Evolutionary conservation across 345 rosid genomes (phyloP), one percentile per base, ranked within the genome.

Genomic region (Acer saccharum): DNA sequence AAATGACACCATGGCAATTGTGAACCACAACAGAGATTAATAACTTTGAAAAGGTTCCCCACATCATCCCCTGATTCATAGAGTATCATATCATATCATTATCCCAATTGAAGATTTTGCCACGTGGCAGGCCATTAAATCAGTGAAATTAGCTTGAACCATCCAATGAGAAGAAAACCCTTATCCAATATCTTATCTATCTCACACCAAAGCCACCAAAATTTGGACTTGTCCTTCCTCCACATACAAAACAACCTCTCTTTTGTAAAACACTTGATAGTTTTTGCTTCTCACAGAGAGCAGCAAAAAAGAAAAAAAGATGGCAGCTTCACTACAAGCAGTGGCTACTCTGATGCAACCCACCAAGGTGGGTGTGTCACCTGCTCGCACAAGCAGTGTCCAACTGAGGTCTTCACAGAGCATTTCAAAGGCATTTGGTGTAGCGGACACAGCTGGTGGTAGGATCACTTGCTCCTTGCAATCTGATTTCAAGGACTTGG

Each of bases 251-350:
- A 66, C 50, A 52, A 50, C 2, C 0, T 17, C 23, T 35, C 64
- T 50, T 44, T 17, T 4, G 68, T 43, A 62, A 14, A 17, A 57
- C 55, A 11, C 5, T 50, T 0, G 7, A 43, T 60, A 61, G 67
- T 73, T 44, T 61, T 39, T 25, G 21, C 44, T 46, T 35, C 39
- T 35, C 39, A 35, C 6, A 35, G 39, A 4, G 39, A 35, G 39
- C 39, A 35, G 39, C 39, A 35, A 35, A 35, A 35, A 35, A 35
- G 6, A 43, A 23, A 6, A 12, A 58, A 32, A 71, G 46, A 95
- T 93, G 99, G 96, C 99, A 27, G 88, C 98, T 80, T 89, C 99
- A 39, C 83, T 93, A 35, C 99, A 95, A 83, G 92, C 97, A 66
- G 94, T 97, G 62, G 96, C 96, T 48, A 92, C 99, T 8, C 79